Conservation (phyloP, 345 rosid species). For the Eucalyptus cloeziana region DNA sequence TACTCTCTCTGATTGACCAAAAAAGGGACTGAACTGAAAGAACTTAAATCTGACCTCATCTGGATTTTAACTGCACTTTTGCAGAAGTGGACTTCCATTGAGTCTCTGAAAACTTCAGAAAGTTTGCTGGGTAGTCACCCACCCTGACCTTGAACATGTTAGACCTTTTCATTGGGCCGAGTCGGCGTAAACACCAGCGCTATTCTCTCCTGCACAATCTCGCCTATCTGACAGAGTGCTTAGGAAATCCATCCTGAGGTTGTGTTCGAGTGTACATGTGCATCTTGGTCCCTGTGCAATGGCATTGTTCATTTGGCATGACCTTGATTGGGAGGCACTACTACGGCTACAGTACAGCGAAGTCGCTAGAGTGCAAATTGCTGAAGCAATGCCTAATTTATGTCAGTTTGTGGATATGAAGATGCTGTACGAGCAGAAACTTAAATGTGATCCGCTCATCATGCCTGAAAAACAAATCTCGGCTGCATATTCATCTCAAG, state of each 20-base stretch:
- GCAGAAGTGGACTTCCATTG: not conserved
- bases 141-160: not conserved
- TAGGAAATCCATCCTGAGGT: not conserved
- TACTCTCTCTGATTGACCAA: not conserved
- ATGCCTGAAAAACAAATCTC: not conserved
- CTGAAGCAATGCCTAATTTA: not conserved
- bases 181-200: not conserved
- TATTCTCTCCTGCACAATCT: not conserved
- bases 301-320: not conserved
- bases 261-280: not conserved
- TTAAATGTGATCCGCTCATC: not conserved
- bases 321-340: not conserved
- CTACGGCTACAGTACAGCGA: not conserved
- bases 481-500: not conserved
- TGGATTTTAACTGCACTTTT: not conserved
- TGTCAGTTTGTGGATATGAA: not conserved
- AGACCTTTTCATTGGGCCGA: not conserved
- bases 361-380: not conserved
- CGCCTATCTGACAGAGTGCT: not conserved
- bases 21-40: not conserved
- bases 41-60: not conserved
- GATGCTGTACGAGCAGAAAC: not conserved
- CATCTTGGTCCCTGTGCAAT: not conserved
- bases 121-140: not conserved
- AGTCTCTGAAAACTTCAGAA: not conserved